These are phyloP conservation scores for Alternaria sp. DNA, from an alignment of 2,329 filamentous ascomycete species.

Conservation along the genomic window DNA sequence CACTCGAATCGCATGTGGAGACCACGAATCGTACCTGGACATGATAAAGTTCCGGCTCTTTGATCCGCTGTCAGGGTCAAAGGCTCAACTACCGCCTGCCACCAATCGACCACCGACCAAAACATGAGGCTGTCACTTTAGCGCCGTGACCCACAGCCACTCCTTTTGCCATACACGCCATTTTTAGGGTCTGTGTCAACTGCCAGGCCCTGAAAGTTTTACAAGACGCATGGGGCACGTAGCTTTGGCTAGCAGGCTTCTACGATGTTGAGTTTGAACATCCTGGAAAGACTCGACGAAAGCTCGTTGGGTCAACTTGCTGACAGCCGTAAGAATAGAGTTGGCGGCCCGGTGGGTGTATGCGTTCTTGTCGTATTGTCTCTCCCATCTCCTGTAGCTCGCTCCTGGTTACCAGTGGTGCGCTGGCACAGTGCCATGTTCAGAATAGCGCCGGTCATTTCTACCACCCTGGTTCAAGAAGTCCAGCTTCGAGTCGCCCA, in stretches of 20 bases:
- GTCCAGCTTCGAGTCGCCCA: background rate
- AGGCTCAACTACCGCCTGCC: background rate
- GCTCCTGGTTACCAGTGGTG: background rate
- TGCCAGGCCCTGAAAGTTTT: background rate
- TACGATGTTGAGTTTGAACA: background rate
- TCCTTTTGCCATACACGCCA: background rate
- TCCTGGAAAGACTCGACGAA: background rate
- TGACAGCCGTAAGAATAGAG: background rate
- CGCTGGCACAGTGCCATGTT: background rate
- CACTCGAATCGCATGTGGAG: constrained; percentile 3
- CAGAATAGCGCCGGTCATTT: background rate
- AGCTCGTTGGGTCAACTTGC: background rate
- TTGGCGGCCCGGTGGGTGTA: background rate
- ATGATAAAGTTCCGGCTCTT: constrained; percentile 4
- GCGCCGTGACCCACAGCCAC: background rate
- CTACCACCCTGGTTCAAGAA: background rate
- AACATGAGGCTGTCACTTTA: constrained; percentile 2
- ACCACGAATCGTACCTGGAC: background rate
- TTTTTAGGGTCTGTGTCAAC: background rate
- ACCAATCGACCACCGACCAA: background rate
- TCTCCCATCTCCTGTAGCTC: background rate
- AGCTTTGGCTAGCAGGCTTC: constrained; percentile 1
- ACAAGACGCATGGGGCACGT: background rate
- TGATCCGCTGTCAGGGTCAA: constrained; percentile 2
- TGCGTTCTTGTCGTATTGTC: background rate